phyloP scores from a whole-genome alignment of 192 early-diverging fungal genomes.

The Coemansia sp. region DNA sequence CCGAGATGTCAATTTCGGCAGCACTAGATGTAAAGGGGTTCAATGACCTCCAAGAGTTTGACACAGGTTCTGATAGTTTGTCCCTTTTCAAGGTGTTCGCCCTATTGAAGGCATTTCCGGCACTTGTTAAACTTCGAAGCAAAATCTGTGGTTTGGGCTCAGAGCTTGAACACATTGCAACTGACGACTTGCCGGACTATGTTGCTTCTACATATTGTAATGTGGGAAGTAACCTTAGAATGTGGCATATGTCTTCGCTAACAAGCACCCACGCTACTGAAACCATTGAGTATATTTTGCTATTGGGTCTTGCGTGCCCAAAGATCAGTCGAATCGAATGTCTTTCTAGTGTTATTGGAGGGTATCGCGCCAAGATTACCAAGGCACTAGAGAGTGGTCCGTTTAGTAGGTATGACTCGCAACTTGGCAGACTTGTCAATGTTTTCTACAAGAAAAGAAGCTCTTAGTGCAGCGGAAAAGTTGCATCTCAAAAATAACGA shows the following conservation, averaged over 20 bases:
- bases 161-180: not conserved
- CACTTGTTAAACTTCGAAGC: not conserved
- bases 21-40: not conserved
- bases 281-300: not conserved
- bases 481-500: too few relatives aligned
- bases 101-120: not conserved
- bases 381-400: not conserved
- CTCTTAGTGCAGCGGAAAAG: not conserved
- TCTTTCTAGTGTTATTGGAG: not conserved
- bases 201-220: not conserved
- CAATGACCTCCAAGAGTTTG: not conserved
- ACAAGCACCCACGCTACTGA: not conserved
- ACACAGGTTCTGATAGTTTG: not conserved
- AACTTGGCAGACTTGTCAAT: not conserved
- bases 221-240: not conserved
- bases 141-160: not conserved
- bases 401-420: not conserved
- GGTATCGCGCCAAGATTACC: not conserved
- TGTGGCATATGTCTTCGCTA: not conserved
- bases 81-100: not conserved
- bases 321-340: not conserved
- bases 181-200: not conserved
- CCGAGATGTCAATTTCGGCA: not conserved
- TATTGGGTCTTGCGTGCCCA: constrained; percentile 3
- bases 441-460: not conserved